These are phyloP conservation scores for Fusarium coffeatum DNA, from an alignment of 2,329 filamentous ascomycete genomes.

Conservation along the genomic window DNA sequence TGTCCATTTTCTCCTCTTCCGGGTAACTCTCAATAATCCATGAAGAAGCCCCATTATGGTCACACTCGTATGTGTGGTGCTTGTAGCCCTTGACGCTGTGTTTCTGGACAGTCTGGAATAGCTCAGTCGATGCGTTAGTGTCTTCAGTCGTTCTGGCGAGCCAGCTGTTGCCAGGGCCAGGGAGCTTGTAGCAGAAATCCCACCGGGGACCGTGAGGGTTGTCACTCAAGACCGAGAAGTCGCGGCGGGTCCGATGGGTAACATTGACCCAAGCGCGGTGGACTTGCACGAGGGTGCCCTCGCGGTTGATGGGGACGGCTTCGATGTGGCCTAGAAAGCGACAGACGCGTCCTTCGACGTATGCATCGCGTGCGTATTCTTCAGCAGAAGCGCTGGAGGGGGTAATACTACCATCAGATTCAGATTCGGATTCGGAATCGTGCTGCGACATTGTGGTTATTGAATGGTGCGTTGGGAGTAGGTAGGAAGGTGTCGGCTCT, in stretches of 20 bases:
- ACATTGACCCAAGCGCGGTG: not conserved
- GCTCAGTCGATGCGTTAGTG: not conserved
- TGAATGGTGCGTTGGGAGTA: not conserved
- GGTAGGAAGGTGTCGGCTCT: not conserved
- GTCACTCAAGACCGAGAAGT: not conserved
- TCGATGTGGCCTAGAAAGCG: not conserved
- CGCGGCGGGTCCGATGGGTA: no score
- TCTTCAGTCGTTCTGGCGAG: not conserved
- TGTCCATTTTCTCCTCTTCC: not conserved
- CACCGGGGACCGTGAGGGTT: accelerated
- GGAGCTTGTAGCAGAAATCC: not conserved
- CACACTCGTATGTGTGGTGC: not conserved
- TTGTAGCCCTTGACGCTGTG: not conserved
- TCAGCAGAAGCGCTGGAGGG: not conserved
- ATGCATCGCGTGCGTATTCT: accelerated
- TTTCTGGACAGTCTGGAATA: not conserved
- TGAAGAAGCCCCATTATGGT: accelerated
- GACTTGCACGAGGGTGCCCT: not conserved
- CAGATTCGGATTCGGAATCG: not conserved
- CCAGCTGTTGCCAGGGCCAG: not conserved
- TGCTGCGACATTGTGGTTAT: not conserved
- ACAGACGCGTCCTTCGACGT: not conserved
- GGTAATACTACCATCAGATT: not conserved
- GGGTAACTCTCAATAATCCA: not conserved
- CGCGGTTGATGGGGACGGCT: not conserved